Percentiles rank a stretch among this genome's conserved stretches.
Evolutionary conservation across 352 stramenopile species (phyloP).

Genomic region (Pythium sp.): DNA sequence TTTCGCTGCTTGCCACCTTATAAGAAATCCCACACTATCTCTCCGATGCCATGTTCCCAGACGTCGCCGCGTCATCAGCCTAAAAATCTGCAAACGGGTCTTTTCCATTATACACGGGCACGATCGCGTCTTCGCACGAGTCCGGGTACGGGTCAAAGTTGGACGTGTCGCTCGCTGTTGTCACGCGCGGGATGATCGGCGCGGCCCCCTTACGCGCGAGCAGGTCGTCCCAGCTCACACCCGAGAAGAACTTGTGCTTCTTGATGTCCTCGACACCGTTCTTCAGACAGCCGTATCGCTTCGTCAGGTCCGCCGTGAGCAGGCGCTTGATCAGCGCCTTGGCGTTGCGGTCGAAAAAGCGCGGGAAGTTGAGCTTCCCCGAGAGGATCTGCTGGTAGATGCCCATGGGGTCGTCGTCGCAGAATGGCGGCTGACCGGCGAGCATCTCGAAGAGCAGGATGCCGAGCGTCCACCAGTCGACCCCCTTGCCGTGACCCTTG

Average conservation of each 20-base stretch:
- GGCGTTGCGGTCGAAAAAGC: slow-evolving; percentile 94
- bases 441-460: slow-evolving; percentile 99
- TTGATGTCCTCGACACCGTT: slow-evolving; percentile 95
- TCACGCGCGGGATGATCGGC: slow-evolving; percentile 93
- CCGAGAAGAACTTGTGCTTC: slow-evolving; percentile 95
- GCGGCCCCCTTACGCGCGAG: slow-evolving; percentile 86
- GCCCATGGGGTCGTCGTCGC: slow-evolving; percentile 95
- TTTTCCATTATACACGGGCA: slow-evolving; percentile 91
- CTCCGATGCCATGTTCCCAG: not conserved
- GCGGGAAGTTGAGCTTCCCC: slow-evolving; percentile 93
- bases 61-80: not conserved
- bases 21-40: slow-evolving; percentile 1
- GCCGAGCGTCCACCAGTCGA: slow-evolving; percentile 96
- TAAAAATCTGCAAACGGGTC: slow-evolving; percentile 94
- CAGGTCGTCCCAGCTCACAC: slow-evolving; percentile 91
- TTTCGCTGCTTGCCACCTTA: not conserved
- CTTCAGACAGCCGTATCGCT: slow-evolving; percentile 96
- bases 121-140: slow-evolving; percentile 85
- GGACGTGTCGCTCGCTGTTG: slow-evolving; percentile 90
- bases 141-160: slow-evolving; percentile 98
- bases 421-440: slow-evolving; percentile 94
- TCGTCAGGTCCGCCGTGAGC: slow-evolving; percentile 94
- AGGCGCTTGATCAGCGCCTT: slow-evolving; percentile 97
- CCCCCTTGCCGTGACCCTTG: slow-evolving; percentile 88
- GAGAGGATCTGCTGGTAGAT: slow-evolving; percentile 96